Evolutionary conservation across 192 early-diverging fungal species (phyloP).

Genomic region (Dissophora globulifera): DNA sequence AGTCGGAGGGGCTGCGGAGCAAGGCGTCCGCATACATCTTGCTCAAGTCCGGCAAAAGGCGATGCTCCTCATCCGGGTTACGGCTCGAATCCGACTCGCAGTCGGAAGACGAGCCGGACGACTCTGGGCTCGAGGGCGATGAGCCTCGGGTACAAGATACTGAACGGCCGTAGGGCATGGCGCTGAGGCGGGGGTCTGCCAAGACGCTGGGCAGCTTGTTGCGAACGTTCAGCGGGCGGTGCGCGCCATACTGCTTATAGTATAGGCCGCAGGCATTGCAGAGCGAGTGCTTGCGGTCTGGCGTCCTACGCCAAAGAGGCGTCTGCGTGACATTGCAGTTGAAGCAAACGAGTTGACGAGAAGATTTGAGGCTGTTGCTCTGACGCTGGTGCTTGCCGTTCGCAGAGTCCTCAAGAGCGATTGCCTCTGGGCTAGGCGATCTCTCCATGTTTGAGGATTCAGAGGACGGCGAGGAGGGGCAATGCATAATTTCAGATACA

Average conservation of each 20-base stretch:
- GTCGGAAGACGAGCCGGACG: slow-evolving; percentile 21
- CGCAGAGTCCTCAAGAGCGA: not conserved
- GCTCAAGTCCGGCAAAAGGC: slow-evolving; percentile 42
- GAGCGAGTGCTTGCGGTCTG: slow-evolving; percentile 76
- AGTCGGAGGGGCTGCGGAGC: slow-evolving; percentile 24
- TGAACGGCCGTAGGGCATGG: slow-evolving; percentile 40
- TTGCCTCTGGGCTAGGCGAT: slow-evolving; percentile 27
- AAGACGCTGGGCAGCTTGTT: slow-evolving; percentile 55
- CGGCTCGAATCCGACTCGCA: slow-evolving; percentile 36
- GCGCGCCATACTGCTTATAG: slow-evolving; percentile 68
- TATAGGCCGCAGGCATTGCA: slow-evolving; percentile 86
- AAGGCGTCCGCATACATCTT: slow-evolving; percentile 48
- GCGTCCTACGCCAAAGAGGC: slow-evolving; percentile 82
- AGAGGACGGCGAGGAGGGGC: slow-evolving; percentile 30
- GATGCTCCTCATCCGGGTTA: not conserved
- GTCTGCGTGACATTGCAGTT: slow-evolving; percentile 82
- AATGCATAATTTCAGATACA: not conserved
- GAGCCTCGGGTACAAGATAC: slow-evolving; percentile 9
- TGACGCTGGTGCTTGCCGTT: not conserved
- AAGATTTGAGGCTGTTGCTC: slow-evolving; percentile 40
- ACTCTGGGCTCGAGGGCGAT: slow-evolving; percentile 16
- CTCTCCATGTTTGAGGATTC: slow-evolving; percentile 24
- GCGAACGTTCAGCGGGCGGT: slow-evolving; percentile 66
- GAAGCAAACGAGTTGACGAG: slow-evolving; percentile 69
- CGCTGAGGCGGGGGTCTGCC: slow-evolving; percentile 14